Conservation (phyloP, 148 eudicot genomes). For the Rhododendron mucronatum region DNA sequence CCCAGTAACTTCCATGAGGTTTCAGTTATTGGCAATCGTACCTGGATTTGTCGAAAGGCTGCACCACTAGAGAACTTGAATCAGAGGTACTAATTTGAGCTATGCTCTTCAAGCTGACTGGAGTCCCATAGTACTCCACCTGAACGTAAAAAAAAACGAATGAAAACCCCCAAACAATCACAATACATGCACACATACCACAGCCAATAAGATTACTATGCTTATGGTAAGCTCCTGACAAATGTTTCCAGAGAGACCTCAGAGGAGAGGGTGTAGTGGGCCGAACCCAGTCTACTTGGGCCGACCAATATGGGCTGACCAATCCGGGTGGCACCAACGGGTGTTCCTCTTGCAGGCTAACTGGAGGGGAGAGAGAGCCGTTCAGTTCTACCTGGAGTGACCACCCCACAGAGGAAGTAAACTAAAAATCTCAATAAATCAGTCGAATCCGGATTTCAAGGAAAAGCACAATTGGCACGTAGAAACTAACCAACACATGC, state of each 20-base stretch:
- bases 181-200: neutral
- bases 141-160: conserved; percentile 19
- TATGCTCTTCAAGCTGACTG: conserved; percentile 83
- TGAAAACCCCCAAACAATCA: neutral
- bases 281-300: neutral
- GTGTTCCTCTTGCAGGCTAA: neutral
- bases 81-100: conserved; percentile 94
- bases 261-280: neutral
- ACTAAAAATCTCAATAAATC: neutral
- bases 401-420: neutral
- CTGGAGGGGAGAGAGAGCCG: neutral
- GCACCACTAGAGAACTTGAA: conserved; percentile 72
- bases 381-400: neutral
- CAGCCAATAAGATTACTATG: neutral
- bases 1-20: neutral
- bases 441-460: neutral
- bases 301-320: too few species aligned
- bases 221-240: neutral
- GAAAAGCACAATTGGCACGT: neutral
- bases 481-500: neutral
- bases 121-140: conserved; percentile 97
- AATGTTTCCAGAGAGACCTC: neutral
- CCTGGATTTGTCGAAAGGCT: conserved; percentile 98
- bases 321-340: neutral
- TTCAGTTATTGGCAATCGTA: conserved; percentile 21